Evolutionary conservation across 164 flowering plant species (phyloP).

Genomic region (Annona squamosa): DNA sequence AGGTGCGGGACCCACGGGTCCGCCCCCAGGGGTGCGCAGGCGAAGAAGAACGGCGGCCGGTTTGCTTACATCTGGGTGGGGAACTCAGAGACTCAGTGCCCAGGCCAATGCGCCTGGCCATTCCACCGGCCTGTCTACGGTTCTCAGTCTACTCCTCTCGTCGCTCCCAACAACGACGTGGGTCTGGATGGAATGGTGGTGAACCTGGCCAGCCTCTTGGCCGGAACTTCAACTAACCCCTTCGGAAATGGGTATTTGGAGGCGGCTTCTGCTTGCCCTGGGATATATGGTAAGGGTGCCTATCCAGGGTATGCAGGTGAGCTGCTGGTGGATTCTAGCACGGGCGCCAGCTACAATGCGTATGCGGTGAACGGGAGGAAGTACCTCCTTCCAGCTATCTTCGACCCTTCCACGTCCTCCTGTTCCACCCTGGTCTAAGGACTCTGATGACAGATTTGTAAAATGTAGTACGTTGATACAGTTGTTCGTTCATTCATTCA

Average conservation of each 20-base stretch:
- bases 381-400: slow-evolving; percentile 48
- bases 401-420: slow-evolving; percentile 37
- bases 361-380: slow-evolving; percentile 43
- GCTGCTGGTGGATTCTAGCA: slow-evolving; percentile 34
- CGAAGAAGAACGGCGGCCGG: slow-evolving; percentile 16
- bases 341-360: slow-evolving; percentile 54
- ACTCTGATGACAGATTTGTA: neutral
- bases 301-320: slow-evolving; percentile 58
- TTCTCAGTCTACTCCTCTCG: slow-evolving; percentile 46
- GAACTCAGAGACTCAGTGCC: slow-evolving; percentile 54
- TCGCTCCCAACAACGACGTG: slow-evolving; percentile 53
- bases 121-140: slow-evolving; percentile 66
- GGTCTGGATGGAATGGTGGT: slow-evolving; percentile 58
- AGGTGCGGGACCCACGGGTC: slow-evolving; percentile 55
- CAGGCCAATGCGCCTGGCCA: slow-evolving; percentile 64
- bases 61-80: slow-evolving; percentile 69
- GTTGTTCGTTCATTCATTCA: neutral
- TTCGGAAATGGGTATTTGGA: slow-evolving; percentile 53
- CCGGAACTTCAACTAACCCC: slow-evolving; percentile 57
- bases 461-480: neutral
- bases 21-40: neutral
- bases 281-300: slow-evolving; percentile 48
- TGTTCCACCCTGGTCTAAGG: slow-evolving; percentile 35
- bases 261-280: slow-evolving; percentile 58
- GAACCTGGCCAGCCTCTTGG: slow-evolving; percentile 44